phyloP scores from a whole-genome alignment of 2,329 filamentous ascomycete species.

The Cytospora piceae region DNA sequence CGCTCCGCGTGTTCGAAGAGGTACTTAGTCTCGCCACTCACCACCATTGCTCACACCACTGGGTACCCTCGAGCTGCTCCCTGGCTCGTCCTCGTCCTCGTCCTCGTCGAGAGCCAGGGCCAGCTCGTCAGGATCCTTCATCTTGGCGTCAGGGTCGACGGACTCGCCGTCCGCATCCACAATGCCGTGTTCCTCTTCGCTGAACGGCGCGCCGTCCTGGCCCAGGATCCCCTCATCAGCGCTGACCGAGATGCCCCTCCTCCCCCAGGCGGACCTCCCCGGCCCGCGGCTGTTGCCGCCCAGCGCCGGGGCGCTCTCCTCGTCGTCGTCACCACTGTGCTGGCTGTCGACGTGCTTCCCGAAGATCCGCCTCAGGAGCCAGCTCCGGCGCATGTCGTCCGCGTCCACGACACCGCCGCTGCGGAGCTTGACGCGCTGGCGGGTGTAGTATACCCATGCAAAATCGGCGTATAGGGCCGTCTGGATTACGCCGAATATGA shows the following conservation, averaged over 20 bases:
- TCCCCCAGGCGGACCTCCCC: slow-evolving; percentile 61
- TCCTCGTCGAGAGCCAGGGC: slow-evolving; percentile 63
- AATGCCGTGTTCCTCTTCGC: slow-evolving; percentile 45
- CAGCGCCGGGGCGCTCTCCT: slow-evolving; percentile 60
- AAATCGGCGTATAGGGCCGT: slow-evolving; percentile 92
- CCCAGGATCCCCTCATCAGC: slow-evolving; percentile 65
- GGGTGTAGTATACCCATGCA: slow-evolving; percentile 93
- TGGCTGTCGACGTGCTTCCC: slow-evolving; percentile 59
- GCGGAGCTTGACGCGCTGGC: slow-evolving; percentile 91
- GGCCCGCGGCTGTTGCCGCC: slow-evolving; percentile 42
- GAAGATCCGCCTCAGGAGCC: slow-evolving; percentile 79
- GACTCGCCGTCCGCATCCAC: slow-evolving; percentile 39
- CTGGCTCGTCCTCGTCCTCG: slow-evolving; percentile 52
- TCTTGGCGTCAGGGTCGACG: slow-evolving; percentile 65
- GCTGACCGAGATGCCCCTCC: slow-evolving; percentile 67
- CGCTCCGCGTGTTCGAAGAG: background rate
- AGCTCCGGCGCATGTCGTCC: slow-evolving; percentile 84
- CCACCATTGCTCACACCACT: slow-evolving; percentile 50
- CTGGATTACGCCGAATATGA: slow-evolving; percentile 87
- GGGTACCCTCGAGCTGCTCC: slow-evolving; percentile 38
- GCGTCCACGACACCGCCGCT: slow-evolving; percentile 86
- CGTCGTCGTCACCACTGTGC: slow-evolving; percentile 57
- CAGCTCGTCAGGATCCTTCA: slow-evolving; percentile 69
- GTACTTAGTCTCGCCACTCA: slow-evolving; percentile 45
- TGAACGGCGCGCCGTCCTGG: slow-evolving; percentile 48